These are phyloP conservation scores for Coriaria nepalensis DNA, from an alignment of 306 rosid species.

Conservation along the genomic window DNA sequence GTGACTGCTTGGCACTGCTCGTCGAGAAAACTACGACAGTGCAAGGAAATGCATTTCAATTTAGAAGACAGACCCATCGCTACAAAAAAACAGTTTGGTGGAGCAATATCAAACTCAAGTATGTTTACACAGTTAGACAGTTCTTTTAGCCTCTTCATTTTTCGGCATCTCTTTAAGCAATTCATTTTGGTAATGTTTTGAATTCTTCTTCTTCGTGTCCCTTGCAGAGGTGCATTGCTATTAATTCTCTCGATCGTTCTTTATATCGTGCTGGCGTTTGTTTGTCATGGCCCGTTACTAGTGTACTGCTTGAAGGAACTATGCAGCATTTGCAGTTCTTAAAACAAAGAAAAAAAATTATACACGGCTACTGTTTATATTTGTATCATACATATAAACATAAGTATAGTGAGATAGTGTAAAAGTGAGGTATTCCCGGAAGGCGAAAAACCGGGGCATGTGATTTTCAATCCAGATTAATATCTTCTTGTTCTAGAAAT, in stretches of 20 bases:
- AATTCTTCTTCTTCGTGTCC: too few relatives aligned
- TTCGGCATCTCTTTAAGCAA: too few relatives aligned
- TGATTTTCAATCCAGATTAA: too few relatives aligned
- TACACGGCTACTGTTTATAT: too few relatives aligned
- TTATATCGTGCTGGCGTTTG: constrained; percentile 12
- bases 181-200: too few relatives aligned
- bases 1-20: constrained; percentile 59
- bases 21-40: constrained; percentile 55
- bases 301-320: constrained; percentile 28
- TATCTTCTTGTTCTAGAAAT: too few relatives aligned
- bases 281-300: constrained; percentile 24
- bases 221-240: constrained; percentile 18
- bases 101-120: constrained; percentile 67
- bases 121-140: not conserved
- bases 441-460: too few relatives aligned
- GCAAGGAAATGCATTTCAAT: constrained; percentile 67
- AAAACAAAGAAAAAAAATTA: too few relatives aligned
- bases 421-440: too few relatives aligned
- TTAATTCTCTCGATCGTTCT: constrained; percentile 9
- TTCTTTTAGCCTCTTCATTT: too few relatives aligned
- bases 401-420: too few relatives aligned
- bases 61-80: constrained; percentile 65
- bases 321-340: not conserved
- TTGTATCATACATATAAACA: too few relatives aligned
- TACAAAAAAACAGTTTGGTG: constrained; percentile 62